A percentile compares a stretch with the other conserved stretches of the same genome.
phyloP scores from a whole-genome alignment of 495 filamentous ascomycete species.

The Penicillium flavigenum region DNA sequence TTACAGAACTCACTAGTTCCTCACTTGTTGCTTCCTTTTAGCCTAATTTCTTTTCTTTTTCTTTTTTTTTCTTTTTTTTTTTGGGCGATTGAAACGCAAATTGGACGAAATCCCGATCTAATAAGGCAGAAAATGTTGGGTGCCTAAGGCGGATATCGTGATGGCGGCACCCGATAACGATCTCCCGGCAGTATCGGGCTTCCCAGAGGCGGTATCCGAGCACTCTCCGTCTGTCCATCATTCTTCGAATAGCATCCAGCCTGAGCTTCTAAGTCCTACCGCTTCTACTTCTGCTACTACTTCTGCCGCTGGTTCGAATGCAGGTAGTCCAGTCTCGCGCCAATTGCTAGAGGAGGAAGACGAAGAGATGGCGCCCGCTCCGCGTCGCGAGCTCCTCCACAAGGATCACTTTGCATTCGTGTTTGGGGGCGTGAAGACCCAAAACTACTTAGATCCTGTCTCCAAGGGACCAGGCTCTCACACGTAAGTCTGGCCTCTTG shows the following conservation, averaged over 20 bases:
- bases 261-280: neutral
- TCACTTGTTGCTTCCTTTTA: neutral
- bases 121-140: neutral
- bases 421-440: conserved; percentile 58
- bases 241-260: neutral
- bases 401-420: conserved; percentile 62
- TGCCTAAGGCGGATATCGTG: neutral
- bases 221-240: neutral
- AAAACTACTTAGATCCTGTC: conserved; percentile 61
- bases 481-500: conserved; percentile 39
- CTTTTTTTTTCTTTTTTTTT: too few relatives aligned
- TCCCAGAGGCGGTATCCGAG: conserved; percentile 7
- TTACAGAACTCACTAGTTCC: neutral
- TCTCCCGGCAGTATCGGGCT: neutral
- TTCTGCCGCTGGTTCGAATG: neutral
- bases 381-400: conserved; percentile 53
- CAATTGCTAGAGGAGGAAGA: conserved; percentile 17
- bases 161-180: conserved; percentile 2
- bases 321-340: conserved; percentile 11
- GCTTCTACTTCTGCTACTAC: neutral
- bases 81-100: neutral
- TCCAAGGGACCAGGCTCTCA: conserved; percentile 53
- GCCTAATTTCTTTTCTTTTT: neutral
- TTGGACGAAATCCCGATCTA: neutral
- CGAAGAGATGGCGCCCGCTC: conserved; percentile 50